These are phyloP conservation scores for Ettlia oleoabundans DNA, from an alignment of 139 green algal genomes.

Conservation along the genomic window DNA sequence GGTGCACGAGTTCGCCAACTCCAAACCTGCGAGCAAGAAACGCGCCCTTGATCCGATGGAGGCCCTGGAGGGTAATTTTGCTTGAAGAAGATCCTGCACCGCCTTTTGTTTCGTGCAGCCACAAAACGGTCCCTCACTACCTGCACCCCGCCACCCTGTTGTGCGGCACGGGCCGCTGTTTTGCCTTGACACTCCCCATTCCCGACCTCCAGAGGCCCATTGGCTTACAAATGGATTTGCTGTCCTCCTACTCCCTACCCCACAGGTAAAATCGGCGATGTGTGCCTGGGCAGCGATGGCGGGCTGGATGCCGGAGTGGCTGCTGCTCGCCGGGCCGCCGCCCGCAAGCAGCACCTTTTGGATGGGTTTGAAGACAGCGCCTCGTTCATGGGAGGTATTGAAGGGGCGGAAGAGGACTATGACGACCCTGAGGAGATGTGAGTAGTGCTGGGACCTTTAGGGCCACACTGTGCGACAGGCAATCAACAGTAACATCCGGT, in stretches of 20 bases:
- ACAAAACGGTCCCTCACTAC: too few relatives aligned
- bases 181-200: too few relatives aligned
- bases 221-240: too few relatives aligned
- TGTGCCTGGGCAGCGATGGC: constrained; percentile 19
- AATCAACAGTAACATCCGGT: too few relatives aligned
- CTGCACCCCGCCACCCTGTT: not conserved
- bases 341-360: constrained; percentile 16
- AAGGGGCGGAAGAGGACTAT: constrained; percentile 88
- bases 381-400: constrained; percentile 58
- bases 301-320: not conserved
- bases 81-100: too few relatives aligned
- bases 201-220: too few relatives aligned
- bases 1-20: not conserved
- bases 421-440: constrained; percentile 95
- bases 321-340: constrained; percentile 6
- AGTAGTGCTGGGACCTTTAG: too few relatives aligned
- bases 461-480: not conserved
- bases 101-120: too few relatives aligned
- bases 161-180: too few relatives aligned
- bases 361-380: not conserved
- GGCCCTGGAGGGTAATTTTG: constrained; percentile 17
- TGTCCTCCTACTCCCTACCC: not conserved
- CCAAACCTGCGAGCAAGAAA: not conserved
- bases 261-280: constrained; percentile 29
- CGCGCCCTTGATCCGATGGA: constrained; percentile 17